phyloP scores from a whole-genome alignment of 345 rosid species.

The Pistacia atlantica region DNA sequence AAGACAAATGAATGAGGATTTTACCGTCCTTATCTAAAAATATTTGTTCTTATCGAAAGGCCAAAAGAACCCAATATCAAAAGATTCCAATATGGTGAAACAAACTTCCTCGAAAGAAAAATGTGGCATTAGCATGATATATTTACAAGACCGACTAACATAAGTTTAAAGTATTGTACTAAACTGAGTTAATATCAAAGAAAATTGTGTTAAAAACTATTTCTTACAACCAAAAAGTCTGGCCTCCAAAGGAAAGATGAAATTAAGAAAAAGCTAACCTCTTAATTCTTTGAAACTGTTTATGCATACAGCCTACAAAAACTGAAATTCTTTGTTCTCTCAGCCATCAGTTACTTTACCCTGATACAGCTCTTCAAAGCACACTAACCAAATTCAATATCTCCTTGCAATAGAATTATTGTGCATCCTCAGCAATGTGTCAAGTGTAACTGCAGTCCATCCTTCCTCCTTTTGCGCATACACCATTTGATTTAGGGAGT shows the following conservation, averaged over 20 bases:
- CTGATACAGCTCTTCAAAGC: background rate
- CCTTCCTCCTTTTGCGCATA: slow-evolving; percentile 71
- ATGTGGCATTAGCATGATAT: background rate
- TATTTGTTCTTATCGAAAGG: background rate
- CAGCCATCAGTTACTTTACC: background rate
- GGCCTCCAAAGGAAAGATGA: background rate
- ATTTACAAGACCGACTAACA: slow-evolving; percentile 12
- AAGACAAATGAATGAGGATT: background rate
- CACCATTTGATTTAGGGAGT: slow-evolving; percentile 64
- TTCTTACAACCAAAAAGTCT: background rate
- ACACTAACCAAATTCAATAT: slow-evolving; percentile 32
- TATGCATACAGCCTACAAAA: background rate
- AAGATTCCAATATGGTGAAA: background rate
- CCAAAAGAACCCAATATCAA: background rate
- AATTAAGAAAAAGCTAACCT: background rate
- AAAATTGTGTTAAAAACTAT: background rate
- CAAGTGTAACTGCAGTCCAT: slow-evolving; percentile 76
- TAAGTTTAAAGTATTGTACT: background rate
- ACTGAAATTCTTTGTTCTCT: background rate
- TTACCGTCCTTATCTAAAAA: no score
- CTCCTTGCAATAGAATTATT: slow-evolving; percentile 49
- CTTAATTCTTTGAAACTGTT: background rate
- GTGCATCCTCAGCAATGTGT: slow-evolving; percentile 77
- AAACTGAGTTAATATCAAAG: slow-evolving; percentile 5
- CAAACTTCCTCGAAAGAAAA: background rate